Conservation (phyloP, 495 filamentous ascomycete genomes). For the Cercophora samala region DNA sequence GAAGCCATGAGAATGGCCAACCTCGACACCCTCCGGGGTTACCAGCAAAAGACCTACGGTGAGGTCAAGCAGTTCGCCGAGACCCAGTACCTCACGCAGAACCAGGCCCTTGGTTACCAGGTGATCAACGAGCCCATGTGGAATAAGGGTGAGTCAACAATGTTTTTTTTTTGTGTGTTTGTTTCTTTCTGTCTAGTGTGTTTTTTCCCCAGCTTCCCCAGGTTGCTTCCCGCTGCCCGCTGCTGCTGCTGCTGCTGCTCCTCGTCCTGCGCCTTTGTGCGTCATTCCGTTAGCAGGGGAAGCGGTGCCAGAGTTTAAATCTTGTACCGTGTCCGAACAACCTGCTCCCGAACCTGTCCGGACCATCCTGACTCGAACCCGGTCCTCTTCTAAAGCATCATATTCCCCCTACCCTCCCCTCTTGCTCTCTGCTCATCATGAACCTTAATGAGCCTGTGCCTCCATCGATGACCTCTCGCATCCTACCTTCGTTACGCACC, state of each 20-base stretch:
- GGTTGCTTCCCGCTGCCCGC: not conserved
- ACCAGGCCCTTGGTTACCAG: constrained; percentile 53
- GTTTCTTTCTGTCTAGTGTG: too few species aligned
- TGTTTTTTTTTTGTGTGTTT: not conserved
- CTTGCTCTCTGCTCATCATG: not conserved
- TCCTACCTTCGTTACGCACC: constrained; percentile 10
- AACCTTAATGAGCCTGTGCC: not conserved
- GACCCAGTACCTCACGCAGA: constrained; percentile 49
- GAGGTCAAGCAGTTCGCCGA: constrained; percentile 48
- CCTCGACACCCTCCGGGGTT: constrained; percentile 52
- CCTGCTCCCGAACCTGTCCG: not conserved
- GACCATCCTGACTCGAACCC: not conserved
- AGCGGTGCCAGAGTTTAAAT: constrained; percentile 1
- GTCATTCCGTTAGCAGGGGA: constrained; percentile 12
- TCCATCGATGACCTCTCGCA: constrained; percentile 6
- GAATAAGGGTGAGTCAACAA: constrained; percentile 51
- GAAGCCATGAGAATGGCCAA: constrained; percentile 52
- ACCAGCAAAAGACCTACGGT: constrained; percentile 49
- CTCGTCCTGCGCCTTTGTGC: constrained; percentile 12
- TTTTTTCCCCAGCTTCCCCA: constrained; percentile 1
- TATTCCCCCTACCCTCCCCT: not conserved
- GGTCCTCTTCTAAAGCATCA: not conserved
- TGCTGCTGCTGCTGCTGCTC: too few species aligned
- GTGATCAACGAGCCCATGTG: constrained; percentile 54
- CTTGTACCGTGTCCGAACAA: not conserved